These are phyloP conservation scores for Kandelia obovata DNA, from an alignment of 345 rosid genomes.

Conservation along the genomic window DNA sequence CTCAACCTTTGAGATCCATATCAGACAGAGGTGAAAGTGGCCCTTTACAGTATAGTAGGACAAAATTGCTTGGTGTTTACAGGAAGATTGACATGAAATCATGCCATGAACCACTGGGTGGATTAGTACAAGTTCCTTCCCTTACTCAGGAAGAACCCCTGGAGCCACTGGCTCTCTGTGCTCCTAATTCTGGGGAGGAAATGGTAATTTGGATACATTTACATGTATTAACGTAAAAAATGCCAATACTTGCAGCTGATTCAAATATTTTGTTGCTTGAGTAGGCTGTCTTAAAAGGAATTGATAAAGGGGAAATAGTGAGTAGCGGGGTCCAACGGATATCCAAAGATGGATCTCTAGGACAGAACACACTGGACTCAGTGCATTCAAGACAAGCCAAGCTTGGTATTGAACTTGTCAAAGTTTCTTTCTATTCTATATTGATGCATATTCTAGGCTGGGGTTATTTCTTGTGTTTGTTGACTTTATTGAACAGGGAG, in stretches of 20 bases:
- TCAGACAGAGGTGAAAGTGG: constrained; percentile 58
- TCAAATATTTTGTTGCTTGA: constrained; percentile 12
- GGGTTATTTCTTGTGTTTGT: constrained; percentile 18
- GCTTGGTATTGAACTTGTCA: constrained; percentile 48
- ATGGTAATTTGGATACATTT: constrained; percentile 42
- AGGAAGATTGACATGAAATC: constrained; percentile 54
- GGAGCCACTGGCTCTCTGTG: constrained; percentile 78
- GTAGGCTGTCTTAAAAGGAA: constrained; percentile 71
- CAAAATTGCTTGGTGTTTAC: constrained; percentile 69
- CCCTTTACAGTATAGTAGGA: constrained; percentile 66
- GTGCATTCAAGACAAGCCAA: constrained; percentile 54
- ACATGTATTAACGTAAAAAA: constrained; percentile 11
- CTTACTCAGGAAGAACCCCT: constrained; percentile 65
- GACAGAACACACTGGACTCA: constrained; percentile 44
- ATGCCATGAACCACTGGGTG: constrained; percentile 39
- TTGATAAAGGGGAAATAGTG: constrained; percentile 74
- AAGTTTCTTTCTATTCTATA: constrained; percentile 8
- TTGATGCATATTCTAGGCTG: constrained; percentile 7
- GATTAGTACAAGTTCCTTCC: constrained; percentile 60
- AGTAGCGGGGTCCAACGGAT: constrained; percentile 80
- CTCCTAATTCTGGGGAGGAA: constrained; percentile 78
- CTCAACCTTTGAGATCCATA: constrained; percentile 41
- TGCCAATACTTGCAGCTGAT: constrained; percentile 15
- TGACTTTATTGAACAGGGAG: constrained; percentile 50
- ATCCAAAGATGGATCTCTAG: constrained; percentile 63